phyloP scores from a whole-genome alignment of 139 green algal genomes.

The Chlorella sorokiniana region DNA sequence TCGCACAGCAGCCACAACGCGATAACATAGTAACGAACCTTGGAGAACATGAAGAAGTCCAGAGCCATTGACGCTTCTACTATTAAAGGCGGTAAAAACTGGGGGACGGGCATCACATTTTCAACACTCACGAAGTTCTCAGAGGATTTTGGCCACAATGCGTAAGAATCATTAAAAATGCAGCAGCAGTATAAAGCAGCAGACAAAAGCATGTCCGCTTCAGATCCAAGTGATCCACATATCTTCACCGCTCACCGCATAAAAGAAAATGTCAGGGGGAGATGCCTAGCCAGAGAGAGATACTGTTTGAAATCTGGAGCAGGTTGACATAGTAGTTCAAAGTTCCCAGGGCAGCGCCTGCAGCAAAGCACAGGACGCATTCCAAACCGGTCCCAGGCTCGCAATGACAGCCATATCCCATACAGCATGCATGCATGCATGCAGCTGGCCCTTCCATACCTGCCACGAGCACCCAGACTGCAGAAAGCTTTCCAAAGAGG shows the following conservation, averaged over 20 bases:
- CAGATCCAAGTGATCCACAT: not conserved
- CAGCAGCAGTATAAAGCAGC: not conserved
- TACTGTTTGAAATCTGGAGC: slow-evolving; percentile 71
- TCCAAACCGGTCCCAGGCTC: too few species aligned
- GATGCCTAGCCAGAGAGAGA: slow-evolving; percentile 84
- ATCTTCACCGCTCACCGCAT: not conserved
- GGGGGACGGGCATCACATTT: not conserved
- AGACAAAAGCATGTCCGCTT: not conserved
- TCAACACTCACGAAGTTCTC: not conserved
- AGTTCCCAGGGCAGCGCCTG: slow-evolving; percentile 62
- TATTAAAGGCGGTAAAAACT: slow-evolving; percentile 79
- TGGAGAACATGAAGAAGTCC: slow-evolving; percentile 87
- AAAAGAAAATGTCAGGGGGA: slow-evolving; percentile 31
- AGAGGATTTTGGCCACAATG: too few species aligned
- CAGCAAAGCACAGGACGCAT: not conserved
- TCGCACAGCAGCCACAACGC: not conserved
- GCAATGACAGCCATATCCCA: too few species aligned
- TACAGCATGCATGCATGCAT: not conserved
- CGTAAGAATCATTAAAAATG: too few species aligned
- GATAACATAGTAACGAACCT: slow-evolving; percentile 18
- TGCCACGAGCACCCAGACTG: slow-evolving; percentile 50
- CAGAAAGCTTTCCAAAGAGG: slow-evolving; percentile 54
- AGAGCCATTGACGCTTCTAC: slow-evolving; percentile 66
- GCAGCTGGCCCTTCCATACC: not conserved
- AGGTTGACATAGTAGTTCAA: slow-evolving; percentile 68